Conservation (phyloP, 2,329 filamentous ascomycete genomes). For the Hymenoscyphus salicellus region DNA sequence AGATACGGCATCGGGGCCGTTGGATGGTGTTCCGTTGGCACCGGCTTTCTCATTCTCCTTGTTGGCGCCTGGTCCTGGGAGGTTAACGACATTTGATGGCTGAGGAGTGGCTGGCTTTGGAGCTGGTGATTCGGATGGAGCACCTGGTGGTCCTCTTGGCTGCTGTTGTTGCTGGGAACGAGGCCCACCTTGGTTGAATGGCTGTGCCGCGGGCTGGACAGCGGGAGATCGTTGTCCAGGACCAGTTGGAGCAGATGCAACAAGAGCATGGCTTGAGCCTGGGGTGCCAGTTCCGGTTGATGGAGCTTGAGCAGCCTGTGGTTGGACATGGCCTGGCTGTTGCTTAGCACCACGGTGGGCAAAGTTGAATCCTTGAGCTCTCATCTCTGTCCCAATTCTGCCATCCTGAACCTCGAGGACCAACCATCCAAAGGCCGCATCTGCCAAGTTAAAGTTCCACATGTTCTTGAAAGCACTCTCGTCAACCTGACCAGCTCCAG, state of each 20-base stretch:
- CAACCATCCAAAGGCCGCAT: constrained; percentile 94
- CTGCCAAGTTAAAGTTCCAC: constrained; percentile 99
- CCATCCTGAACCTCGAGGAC: constrained; percentile 94
- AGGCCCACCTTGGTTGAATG: constrained; percentile 28
- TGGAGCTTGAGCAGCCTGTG: constrained; percentile 37
- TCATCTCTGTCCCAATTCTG: constrained; percentile 96
- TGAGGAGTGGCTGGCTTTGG: constrained; percentile 49
- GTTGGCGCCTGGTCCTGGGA: constrained; percentile 40
- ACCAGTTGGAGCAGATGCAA: constrained; percentile 35
- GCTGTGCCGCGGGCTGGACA: constrained; percentile 27
- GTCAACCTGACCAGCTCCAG: constrained; percentile 82
- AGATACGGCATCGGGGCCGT: constrained; percentile 53
- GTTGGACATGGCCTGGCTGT: constrained; percentile 42
- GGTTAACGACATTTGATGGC: constrained; percentile 37
- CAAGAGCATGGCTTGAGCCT: constrained; percentile 35
- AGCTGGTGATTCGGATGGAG: constrained; percentile 34
- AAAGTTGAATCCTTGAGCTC: constrained; percentile 98
- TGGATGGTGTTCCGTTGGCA: constrained; percentile 51
- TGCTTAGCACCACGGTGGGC: constrained; percentile 89
- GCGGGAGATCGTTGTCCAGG: constrained; percentile 32
- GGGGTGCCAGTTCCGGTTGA: constrained; percentile 37
- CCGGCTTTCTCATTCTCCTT: constrained; percentile 58
- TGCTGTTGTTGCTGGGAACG: constrained; percentile 32
- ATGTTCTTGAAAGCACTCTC: constrained; percentile 99
- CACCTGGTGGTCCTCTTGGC: constrained; percentile 31